A percentile compares a stretch with the other conserved stretches of the same genome.
phyloP scores from a whole-genome alignment of 805 yeast genomes.

The Starmerella ratchasimensis region DNA sequence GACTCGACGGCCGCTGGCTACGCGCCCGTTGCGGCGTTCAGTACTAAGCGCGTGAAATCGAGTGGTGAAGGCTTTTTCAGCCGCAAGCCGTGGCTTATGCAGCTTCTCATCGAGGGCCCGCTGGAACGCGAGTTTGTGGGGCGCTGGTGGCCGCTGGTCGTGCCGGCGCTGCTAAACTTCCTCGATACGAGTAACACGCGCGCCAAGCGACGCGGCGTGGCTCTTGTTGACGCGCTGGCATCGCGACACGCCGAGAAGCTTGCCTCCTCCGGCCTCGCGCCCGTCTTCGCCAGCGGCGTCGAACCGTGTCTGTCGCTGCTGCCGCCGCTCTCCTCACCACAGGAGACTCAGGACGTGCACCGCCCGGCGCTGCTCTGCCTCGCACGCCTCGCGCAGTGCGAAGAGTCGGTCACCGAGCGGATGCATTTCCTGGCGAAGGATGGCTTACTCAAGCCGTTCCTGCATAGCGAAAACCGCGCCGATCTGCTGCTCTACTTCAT shows the following conservation, averaged over 20 bases:
- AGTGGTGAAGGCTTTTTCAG: background rate
- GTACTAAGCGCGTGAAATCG: no score
- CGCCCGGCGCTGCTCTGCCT: conserved; percentile 33
- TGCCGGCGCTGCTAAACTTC: conserved; percentile 24
- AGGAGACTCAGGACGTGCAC: conserved; percentile 15
- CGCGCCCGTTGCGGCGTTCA: conserved; percentile 4
- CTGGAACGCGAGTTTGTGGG: conserved; percentile 1
- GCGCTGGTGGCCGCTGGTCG: conserved; percentile 23
- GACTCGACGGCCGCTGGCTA: conserved; percentile 6
- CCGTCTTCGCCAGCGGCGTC: conserved; percentile 23
- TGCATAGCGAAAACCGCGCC: conserved; percentile 19
- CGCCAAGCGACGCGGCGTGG: conserved; percentile 20
- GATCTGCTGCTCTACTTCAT: conserved; percentile 15
- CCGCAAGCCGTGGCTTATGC: conserved; percentile 15
- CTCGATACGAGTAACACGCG: conserved; percentile 22
- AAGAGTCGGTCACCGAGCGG: background rate
- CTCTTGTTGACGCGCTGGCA: conserved; percentile 11
- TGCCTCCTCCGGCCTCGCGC: conserved; percentile 20
- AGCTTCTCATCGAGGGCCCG: conserved; percentile 3
- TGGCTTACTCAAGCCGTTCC: conserved; percentile 21
- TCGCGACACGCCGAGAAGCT: conserved; percentile 8
- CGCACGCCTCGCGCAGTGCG: conserved; percentile 28
- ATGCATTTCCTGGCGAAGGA: conserved; percentile 20
- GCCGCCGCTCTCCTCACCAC: conserved; percentile 23
- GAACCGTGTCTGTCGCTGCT: conserved; percentile 22